Evolutionary conservation across 345 rosid species (phyloP), one percentile per base, ranked within the genome.

Genomic region (Salix brachista): DNA sequence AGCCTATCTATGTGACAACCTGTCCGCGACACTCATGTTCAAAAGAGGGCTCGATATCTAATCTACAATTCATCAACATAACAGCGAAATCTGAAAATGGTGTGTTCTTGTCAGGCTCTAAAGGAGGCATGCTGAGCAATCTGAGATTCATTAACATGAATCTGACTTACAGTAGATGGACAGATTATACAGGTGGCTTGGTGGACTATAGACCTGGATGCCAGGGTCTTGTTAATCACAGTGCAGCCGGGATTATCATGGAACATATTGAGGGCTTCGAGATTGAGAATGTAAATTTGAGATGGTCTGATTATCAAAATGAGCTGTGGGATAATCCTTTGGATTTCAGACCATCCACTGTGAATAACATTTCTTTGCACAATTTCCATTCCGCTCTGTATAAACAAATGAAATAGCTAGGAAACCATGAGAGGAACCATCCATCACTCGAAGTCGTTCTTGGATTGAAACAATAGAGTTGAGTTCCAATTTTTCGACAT

Each of bases 171-270:
- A 82, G 80, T 76, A 92, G 97, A 81, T 87, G 97, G 91, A 93
- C 96, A 50, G 80, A 83, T 10, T 91, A 87, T 54, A 61, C 39
- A 7, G 96, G 88, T 2, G 97, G 97, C 58, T 76, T 88, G 80
- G 91, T 81, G 21, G 99, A 95, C 75, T 95, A 95, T 80, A 85
- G 97, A 82, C 99, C 96, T 0, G 98, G 98, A 69, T 95, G 98
- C 83, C 88, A 76, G 82, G 99, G 97, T 62, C 87, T 95, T 1
- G 91, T 91, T 48, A 85, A 87, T 17, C 98, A 91, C 79, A 75
- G 84, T 77, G 76, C 86, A n/a, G 88, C 96, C 4, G 94, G 99
- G 80, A 89, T 96, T 76, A 90, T 91, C 69, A 91, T 93, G 99
- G 99, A 95, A 62, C 85, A 93, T 79, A 87, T 95, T 32, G 80